Base-by-base conservation (phyloP, 805 yeast species). In the Myxozyma melibiosi region DNA sequence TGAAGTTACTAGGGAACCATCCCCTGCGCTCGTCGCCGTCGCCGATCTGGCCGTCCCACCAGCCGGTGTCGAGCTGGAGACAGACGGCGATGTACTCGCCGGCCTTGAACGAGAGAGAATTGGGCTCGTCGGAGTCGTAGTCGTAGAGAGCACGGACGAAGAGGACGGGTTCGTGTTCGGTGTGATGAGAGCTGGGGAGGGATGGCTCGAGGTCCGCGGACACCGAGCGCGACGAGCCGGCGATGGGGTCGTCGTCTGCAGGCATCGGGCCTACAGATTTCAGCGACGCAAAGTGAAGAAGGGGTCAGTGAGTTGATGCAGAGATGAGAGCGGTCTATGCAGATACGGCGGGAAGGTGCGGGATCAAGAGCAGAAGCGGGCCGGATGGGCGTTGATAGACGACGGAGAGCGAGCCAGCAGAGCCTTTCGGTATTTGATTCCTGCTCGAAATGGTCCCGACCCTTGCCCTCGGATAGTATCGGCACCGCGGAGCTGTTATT, bases 91-190 rank as follows among this genome's bases (percentile, higher is more conserved):
- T 74, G 33, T 73, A 63, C 55, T 75, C 78, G 20, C 72, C 70
- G 43, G 68, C 70, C 16, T 64, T 63, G 62, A 75, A 61, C 11
- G 54, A 53, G 11, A 62, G 55, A 25, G 56, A 51, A 60, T 90
- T 96, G 2, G 85, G 85, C 67, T 90, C 97, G 43, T 80, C 77
- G 2, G 95, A 82, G 3, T 80, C 75, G 43, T 91, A 77, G 69
- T 90, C 96, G 68, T 89, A 94, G 47, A 94, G 74, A 0, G 98
- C 97, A 44, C 86, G 79, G 1, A 92, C 98, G 27, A 42, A 58
- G 7, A 55, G 49, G n/a, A 49, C 31, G 27, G 62, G 62, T 16
- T 46, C 57, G 3, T 53, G 56, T 33, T 53, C 56, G 25, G 51
- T 45, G 20, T 35, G 38, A 4, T 20, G 40, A 14, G 40, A 40